phyloP scores from a whole-genome alignment of 331 rosid genomes.

The Malus hybrid region DNA sequence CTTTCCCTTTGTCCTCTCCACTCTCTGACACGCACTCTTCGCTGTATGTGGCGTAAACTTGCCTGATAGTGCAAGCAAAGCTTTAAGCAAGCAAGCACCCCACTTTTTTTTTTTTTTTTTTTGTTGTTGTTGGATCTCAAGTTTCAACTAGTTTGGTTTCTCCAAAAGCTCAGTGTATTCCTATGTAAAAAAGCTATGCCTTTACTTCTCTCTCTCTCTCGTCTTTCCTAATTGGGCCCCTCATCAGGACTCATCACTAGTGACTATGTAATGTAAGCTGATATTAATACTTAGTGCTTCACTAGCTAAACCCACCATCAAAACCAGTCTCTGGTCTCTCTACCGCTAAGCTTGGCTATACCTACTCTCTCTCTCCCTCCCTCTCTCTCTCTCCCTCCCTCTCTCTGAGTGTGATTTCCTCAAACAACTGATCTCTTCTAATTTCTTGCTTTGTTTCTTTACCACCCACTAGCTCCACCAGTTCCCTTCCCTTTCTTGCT shows the following conservation, averaged over 20 bases:
- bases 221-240: constrained; percentile 14
- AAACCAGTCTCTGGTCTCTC: neutral
- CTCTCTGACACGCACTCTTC: constrained; percentile 80
- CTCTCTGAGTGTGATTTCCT: neutral
- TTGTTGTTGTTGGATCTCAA: neutral
- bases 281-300: constrained; percentile 37
- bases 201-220: neutral
- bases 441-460: neutral
- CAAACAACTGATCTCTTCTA: neutral
- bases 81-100: constrained; percentile 39
- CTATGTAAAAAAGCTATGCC: constrained; percentile 22
- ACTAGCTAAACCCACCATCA: constrained; percentile 32
- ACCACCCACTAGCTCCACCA: neutral
- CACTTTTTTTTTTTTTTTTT: neutral
- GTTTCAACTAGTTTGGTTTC: neutral
- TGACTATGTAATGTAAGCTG: constrained; percentile 24
- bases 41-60: constrained; percentile 56
- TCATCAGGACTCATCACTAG: constrained; percentile 4
- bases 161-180: constrained; percentile 18
- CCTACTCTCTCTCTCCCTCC: neutral
- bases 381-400: neutral
- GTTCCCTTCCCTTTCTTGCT: neutral
- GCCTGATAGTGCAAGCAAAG: constrained; percentile 96
- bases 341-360: neutral
- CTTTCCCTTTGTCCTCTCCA: constrained; percentile 35